These are phyloP conservation scores for Botrytis hyacinthi DNA, from an alignment of 2,329 filamentous ascomycete genomes.

Conservation along the genomic window DNA sequence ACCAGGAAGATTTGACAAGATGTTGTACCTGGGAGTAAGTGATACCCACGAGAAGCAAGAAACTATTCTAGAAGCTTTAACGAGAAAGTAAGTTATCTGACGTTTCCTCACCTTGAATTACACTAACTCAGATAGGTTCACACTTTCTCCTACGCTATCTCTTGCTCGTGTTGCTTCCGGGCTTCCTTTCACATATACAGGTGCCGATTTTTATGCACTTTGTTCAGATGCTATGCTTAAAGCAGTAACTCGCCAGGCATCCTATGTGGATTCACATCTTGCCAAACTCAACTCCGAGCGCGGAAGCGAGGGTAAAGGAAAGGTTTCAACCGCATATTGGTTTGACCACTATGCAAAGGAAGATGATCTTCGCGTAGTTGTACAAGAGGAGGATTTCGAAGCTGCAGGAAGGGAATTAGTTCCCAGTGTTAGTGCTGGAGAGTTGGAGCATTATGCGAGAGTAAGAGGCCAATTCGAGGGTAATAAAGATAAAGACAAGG, in stretches of 20 bases:
- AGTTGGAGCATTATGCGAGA: constrained; percentile 84
- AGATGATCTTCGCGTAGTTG: constrained; percentile 82
- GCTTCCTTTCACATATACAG: constrained; percentile 94
- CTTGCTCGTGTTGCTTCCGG: constrained; percentile 69
- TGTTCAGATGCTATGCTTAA: constrained; percentile 99
- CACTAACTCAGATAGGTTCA: constrained; percentile 63
- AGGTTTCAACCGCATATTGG: constrained; percentile 82
- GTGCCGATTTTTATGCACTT: constrained; percentile 93
- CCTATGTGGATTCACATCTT: constrained; percentile 80
- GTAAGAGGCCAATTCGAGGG: constrained; percentile 84
- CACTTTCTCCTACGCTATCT: constrained; percentile 74
- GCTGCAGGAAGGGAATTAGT: constrained; percentile 80
- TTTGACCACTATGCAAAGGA: constrained; percentile 88
- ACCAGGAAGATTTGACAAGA: constrained; percentile 94
- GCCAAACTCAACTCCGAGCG: constrained; percentile 58
- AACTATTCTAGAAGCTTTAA: constrained; percentile 90
- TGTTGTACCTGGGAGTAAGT: constrained; percentile 94
- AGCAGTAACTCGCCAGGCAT: constrained; percentile 87
- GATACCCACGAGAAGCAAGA: constrained; percentile 97
- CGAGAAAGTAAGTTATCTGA: constrained; percentile 72
- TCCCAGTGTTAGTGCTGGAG: constrained; percentile 89
- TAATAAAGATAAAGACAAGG: constrained; percentile 41
- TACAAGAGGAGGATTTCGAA: constrained; percentile 84
- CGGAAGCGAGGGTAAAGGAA: constrained; percentile 29
- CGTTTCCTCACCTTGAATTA: constrained; percentile 13